Evolutionary conservation across 805 yeast genomes (phyloP), one percentile per base, ranked within the genome.

Genomic region (Saccharomycopsis microspora): DNA sequence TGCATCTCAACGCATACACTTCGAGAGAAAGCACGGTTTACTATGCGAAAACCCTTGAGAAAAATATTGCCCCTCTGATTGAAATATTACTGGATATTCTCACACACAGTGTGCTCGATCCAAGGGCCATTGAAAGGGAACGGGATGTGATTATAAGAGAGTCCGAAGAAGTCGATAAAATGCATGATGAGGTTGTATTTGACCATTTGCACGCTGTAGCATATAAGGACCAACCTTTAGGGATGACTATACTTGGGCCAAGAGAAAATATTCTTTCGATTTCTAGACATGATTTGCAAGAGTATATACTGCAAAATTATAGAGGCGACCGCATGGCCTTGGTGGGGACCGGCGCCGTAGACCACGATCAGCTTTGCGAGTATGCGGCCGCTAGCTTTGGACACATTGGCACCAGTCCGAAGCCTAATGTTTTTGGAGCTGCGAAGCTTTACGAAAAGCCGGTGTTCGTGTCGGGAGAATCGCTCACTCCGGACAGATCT

Each of bases 1-100:
- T 96, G 30, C 98, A 93, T 67, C 76, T 93, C 59, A 93, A 94
- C 63, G 98, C 98, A n/a, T 93, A 93, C 69, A 93, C 98, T 2
- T 87, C 96, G 27, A 78, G 99, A 60, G 99, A 93, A 62, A 89
- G 88, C 66, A 93, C 99, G 1, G 98, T 90, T 5, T 93, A 89
- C 65, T 93, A 88, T 65, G 95, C 97, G 43, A 88, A 87, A 65
- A 77, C 97, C 32, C 69, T 89, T 49, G 74, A 78, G 56, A 72
- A 72, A 34, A 96, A 94, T 60, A 80, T 94, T 41, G 85, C 89
- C 52, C 78, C 78, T 59, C 80, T 95, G 28, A 85, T 93, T 32
- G 95, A 88, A 60, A 86, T 93, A 40, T 69, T 93, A 48, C 74
- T 93, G 53, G 99, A 93, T 63, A 85, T 93, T 56, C 71, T 94